Evolutionary conservation across 192 early-diverging fungal genomes (phyloP).

Genomic region (Rhizoclosmatium sp.): DNA sequence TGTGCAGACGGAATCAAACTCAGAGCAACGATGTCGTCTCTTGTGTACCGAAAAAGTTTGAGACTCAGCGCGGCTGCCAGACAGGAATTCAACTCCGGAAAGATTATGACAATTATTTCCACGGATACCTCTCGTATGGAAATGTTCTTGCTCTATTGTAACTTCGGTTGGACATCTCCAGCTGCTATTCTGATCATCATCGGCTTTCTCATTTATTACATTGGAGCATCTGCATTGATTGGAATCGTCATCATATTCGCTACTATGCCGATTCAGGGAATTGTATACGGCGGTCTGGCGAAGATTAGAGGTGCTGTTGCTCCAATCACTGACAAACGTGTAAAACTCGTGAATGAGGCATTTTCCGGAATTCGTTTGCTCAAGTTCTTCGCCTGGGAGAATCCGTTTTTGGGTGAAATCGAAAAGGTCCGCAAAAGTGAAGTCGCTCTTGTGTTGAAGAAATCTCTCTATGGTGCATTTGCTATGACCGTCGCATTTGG

Average conservation of each 20-base stretch:
- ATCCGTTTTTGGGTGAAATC: conserved; percentile 70
- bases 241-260: conserved; percentile 56
- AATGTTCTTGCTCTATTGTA: conserved; percentile 40
- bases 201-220: conserved; percentile 48
- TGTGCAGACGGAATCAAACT: conserved; percentile 50
- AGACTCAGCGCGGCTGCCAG: conserved; percentile 60
- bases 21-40: conserved; percentile 57
- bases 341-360: conserved; percentile 74
- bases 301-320: conserved; percentile 53
- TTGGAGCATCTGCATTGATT: conserved; percentile 54
- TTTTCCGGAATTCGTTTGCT: conserved; percentile 77
- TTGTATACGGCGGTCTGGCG: conserved; percentile 44
- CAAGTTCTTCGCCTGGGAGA: conserved; percentile 80
- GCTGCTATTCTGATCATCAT: conserved; percentile 51
- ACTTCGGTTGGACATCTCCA: conserved; percentile 56
- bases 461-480: conserved; percentile 46
- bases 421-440: conserved; percentile 57
- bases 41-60: conserved; percentile 70
- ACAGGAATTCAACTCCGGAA: conserved; percentile 64
- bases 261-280: conserved; percentile 48
- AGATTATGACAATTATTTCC: conserved; percentile 67
- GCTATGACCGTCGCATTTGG: conserved; percentile 58
- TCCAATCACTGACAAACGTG: conserved; percentile 75
- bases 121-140: conserved; percentile 39
- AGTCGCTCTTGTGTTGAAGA: conserved; percentile 46